A percentile compares a stretch with the other conserved stretches of the same genome.
phyloP scores from a whole-genome alignment of 2,329 filamentous ascomycete genomes.

The Teratosphaeriaceae sp. region DNA sequence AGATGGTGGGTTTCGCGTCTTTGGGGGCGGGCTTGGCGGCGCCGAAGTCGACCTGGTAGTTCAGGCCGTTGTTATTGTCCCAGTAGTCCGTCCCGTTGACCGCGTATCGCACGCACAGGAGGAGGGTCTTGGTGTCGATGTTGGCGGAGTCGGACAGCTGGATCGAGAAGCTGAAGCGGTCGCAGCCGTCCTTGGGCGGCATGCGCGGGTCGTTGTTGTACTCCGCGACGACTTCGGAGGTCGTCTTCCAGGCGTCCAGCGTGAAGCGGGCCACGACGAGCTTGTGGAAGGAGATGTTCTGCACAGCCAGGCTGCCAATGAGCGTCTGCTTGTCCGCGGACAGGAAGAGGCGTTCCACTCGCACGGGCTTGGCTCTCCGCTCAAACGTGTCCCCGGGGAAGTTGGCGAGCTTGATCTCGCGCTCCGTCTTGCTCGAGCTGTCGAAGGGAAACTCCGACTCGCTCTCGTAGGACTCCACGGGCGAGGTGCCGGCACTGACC shows the following conservation, averaged over 20 bases:
- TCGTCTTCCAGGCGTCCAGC: slow-evolving; percentile 97
- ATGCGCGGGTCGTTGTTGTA: slow-evolving; percentile 73
- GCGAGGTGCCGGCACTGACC: slow-evolving; percentile 89
- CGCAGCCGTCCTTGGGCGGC: slow-evolving; percentile 56
- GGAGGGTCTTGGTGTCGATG: slow-evolving; percentile 85
- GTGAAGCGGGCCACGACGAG: slow-evolving; percentile 88
- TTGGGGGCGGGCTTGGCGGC: slow-evolving; percentile 31
- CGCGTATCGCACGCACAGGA: slow-evolving; percentile 83
- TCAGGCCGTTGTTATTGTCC: slow-evolving; percentile 84
- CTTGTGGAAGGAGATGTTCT: slow-evolving; percentile 88
- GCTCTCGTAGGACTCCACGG: slow-evolving; percentile 79
- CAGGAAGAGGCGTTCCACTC: slow-evolving; percentile 78
- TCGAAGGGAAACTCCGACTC: slow-evolving; percentile 86
- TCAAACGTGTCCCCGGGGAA: slow-evolving; percentile 64
- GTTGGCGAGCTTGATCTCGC: slow-evolving; percentile 80
- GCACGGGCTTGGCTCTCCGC: slow-evolving; percentile 61
- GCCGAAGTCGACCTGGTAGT: slow-evolving; percentile 96
- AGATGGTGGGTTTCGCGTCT: slow-evolving; percentile 15
- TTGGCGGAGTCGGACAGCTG: slow-evolving; percentile 87
- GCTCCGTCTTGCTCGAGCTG: slow-evolving; percentile 56
- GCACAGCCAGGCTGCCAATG: slow-evolving; percentile 74
- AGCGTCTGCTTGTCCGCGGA: slow-evolving; percentile 82
- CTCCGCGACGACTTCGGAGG: slow-evolving; percentile 87
- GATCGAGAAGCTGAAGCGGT: slow-evolving; percentile 92
- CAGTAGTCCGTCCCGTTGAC: slow-evolving; percentile 82